Evolutionary conservation across 768 basidiomycete species (phyloP).

Genomic region (Gloeostereum incarnatum): DNA sequence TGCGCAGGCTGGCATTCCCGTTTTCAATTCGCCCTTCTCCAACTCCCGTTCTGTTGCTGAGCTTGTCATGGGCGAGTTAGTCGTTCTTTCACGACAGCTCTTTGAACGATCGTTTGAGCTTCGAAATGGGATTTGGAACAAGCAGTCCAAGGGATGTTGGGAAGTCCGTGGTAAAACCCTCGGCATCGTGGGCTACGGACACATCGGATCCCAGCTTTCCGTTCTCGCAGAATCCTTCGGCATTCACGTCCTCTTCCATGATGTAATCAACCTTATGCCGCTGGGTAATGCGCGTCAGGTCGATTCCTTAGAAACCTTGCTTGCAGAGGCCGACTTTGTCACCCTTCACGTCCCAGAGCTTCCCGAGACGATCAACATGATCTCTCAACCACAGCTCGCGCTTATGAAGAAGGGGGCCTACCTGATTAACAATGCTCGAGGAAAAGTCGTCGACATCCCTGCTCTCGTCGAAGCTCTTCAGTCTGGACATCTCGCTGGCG

Average conservation of each 20-base stretch:
- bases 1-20: conserved; percentile 83
- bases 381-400: conserved; percentile 64
- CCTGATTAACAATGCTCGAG: conserved; percentile 97
- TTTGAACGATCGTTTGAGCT: conserved; percentile 85
- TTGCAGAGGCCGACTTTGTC: conserved; percentile 83
- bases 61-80: conserved; percentile 89
- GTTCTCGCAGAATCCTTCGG: conserved; percentile 96
- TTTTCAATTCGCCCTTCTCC: conserved; percentile 98
- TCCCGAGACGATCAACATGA: conserved; percentile 94
- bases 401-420: conserved; percentile 94
- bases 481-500: conserved; percentile 83
- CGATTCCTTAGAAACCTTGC: conserved; percentile 65
- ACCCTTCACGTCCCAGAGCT: conserved; percentile 96
- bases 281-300: conserved; percentile 90
- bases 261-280: conserved; percentile 96
- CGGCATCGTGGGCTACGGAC: conserved; percentile 97
- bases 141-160: conserved; percentile 97
- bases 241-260: conserved; percentile 92
- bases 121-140: conserved; percentile 92
- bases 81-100: conserved; percentile 91
- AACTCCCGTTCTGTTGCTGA: conserved; percentile 99
- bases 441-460: conserved; percentile 91
- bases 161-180: conserved; percentile 96
- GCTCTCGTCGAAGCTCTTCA: conserved; percentile 76
- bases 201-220: conserved; percentile 95